Conservation (phyloP, 257 asterid species). For the Nicotiana knightiana region DNA sequence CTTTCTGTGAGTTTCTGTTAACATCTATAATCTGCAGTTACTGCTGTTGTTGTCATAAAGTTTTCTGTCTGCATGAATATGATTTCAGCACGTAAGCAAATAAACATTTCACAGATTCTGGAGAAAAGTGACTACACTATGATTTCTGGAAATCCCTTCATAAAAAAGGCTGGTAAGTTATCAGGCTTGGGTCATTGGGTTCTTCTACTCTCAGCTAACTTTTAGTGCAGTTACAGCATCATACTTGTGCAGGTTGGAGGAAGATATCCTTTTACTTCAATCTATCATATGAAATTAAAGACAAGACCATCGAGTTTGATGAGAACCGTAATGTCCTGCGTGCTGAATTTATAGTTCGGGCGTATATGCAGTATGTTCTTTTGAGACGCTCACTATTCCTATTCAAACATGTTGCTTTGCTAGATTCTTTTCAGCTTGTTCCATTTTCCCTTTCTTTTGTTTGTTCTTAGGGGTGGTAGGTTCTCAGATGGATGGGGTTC, state of each 20-base stretch:
- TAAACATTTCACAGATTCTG: slow-evolving; percentile 51
- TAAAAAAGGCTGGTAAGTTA: slow-evolving; percentile 70
- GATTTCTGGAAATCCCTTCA: slow-evolving; percentile 69
- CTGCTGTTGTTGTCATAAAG: not conserved
- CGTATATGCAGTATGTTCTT: slow-evolving; percentile 80
- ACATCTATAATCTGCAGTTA: not conserved
- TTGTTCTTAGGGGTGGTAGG: slow-evolving; percentile 69
- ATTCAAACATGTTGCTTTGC: not conserved
- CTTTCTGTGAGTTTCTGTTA: not conserved
- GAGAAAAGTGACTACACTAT: slow-evolving; percentile 79
- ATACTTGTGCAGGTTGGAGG: slow-evolving; percentile 65
- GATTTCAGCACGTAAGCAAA: not conserved
- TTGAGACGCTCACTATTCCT: not conserved
- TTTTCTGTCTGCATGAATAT: not conserved
- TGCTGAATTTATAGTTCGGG: slow-evolving; percentile 89
- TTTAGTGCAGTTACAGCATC: not conserved
- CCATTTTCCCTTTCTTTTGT: slow-evolving; percentile 2
- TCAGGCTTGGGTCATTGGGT: slow-evolving; percentile 8
- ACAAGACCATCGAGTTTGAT: slow-evolving; percentile 89
- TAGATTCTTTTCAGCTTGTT: not conserved
- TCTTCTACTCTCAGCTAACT: not conserved
- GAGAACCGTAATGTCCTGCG: slow-evolving; percentile 81
- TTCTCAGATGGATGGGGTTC: slow-evolving; percentile 99
- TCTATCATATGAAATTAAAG: slow-evolving; percentile 84
- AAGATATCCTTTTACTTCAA: slow-evolving; percentile 98